Evolutionary conservation across 495 filamentous ascomycete genomes (phyloP).

Genomic region (Pseudoneurospora amorphoporcata): DNA sequence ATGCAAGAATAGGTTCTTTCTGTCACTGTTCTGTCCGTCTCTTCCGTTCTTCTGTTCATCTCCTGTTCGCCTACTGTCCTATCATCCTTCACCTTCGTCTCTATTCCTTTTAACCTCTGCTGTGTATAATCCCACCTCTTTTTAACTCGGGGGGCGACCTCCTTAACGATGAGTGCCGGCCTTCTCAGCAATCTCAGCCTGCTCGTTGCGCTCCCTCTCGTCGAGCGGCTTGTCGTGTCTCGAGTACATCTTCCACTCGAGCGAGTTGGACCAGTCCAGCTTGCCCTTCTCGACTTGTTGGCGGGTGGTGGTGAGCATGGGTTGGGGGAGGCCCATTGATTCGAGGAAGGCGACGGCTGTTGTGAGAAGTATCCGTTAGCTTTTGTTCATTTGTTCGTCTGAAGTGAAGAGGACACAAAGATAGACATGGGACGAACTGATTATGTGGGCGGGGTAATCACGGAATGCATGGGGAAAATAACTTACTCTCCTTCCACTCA

Average conservation of each 20-base stretch:
- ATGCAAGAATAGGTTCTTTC: not conserved
- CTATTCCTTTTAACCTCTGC: not conserved
- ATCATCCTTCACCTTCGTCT: not conserved
- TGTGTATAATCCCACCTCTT: not conserved
- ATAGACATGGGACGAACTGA: not conserved
- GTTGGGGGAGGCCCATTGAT: slow-evolving; percentile 79
- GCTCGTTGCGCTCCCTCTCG: slow-evolving; percentile 5
- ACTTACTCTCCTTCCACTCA: slow-evolving; percentile 73
- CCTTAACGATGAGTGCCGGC: not conserved
- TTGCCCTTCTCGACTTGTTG: slow-evolving; percentile 71
- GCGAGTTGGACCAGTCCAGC: slow-evolving; percentile 56
- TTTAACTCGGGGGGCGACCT: not conserved
- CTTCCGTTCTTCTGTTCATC: too few species aligned
- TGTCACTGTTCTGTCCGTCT: too few species aligned
- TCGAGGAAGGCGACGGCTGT: slow-evolving; percentile 59
- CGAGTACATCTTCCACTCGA: slow-evolving; percentile 65
- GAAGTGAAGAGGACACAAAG: not conserved
- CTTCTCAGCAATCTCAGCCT: not conserved
- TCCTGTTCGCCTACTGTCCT: not conserved
- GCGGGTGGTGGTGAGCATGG: slow-evolving; percentile 58
- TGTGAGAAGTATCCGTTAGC: not conserved
- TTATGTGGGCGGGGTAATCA: not conserved
- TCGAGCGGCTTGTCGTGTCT: slow-evolving; percentile 41
- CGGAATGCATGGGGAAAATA: not conserved
- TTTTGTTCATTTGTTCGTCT: too few species aligned